Percentiles rank a stretch among this genome's conserved stretches.
phyloP scores from a whole-genome alignment of 495 filamentous ascomycete species.

The Hypoxylon subgilvum region DNA sequence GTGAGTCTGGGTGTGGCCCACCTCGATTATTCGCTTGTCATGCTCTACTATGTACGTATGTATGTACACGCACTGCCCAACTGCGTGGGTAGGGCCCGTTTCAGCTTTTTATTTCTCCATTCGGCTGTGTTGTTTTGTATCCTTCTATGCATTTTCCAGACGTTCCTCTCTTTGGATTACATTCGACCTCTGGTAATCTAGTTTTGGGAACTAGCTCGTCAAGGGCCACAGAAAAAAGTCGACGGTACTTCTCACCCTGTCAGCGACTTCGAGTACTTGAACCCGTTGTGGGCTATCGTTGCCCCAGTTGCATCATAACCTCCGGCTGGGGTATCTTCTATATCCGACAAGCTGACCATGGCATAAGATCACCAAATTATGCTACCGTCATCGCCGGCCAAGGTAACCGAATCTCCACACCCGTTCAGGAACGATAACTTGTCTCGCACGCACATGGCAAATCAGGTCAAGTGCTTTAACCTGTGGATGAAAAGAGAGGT shows the following conservation, averaged over 20 bases:
- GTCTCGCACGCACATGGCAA: constrained; percentile 58
- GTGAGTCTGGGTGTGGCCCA: constrained; percentile 43
- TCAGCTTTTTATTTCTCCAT: constrained; percentile 53
- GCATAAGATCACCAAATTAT: constrained; percentile 65
- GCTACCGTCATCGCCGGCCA: constrained; percentile 57
- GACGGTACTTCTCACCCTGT: constrained; percentile 42
- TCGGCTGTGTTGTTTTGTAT: constrained; percentile 52
- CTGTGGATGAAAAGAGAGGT: constrained; percentile 50
- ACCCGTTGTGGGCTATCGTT: constrained; percentile 48
- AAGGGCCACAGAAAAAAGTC: constrained; percentile 39
- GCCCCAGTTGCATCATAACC: constrained; percentile 57
- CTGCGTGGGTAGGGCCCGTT: constrained; percentile 57
- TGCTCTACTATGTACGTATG: no score
- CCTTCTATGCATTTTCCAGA: constrained; percentile 54
- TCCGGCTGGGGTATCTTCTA: constrained; percentile 55
- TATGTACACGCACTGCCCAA: constrained; percentile 49
- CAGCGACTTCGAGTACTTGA: constrained; percentile 42
- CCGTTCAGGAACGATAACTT: constrained; percentile 56
- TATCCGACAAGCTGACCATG: constrained; percentile 59
- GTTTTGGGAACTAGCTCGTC: constrained; percentile 49
- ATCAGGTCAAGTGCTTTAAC: constrained; percentile 54
- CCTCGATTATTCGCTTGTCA: constrained; percentile 52
- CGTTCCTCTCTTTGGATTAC: constrained; percentile 43
- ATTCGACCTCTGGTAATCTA: constrained; percentile 41
- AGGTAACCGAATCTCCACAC: constrained; percentile 52